Percentiles rank a stretch among this genome's conserved stretches.
phyloP scores from a whole-genome alignment of 75 land plant species.

The Adiantum capillusveneris region DNA sequence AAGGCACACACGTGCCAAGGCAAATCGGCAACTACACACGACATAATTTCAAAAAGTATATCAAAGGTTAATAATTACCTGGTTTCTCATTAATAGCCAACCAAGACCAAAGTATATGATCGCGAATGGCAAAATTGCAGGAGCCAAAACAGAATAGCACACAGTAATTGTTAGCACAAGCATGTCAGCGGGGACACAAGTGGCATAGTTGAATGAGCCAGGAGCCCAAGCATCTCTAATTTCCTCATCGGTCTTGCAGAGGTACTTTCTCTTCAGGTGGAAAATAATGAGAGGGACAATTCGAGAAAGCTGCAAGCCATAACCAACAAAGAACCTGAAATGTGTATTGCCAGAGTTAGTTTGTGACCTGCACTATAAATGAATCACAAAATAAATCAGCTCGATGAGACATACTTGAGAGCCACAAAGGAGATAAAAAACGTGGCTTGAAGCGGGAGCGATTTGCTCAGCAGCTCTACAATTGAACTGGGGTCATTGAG shows the following conservation, averaged over 20 bases:
- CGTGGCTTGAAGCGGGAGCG: conserved; percentile 60
- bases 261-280: conserved; percentile 65
- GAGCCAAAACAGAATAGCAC: conserved; percentile 81
- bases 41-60: no score
- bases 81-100: conserved; percentile 75
- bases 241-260: conserved; percentile 85
- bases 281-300: conserved; percentile 66
- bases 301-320: conserved; percentile 75
- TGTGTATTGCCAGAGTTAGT: background rate
- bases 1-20: no score
- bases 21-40: no score
- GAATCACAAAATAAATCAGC: background rate
- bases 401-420: conserved; percentile 42
- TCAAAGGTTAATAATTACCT: conserved; percentile 31
- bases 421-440: conserved; percentile 90
- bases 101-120: conserved; percentile 70
- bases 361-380: background rate
- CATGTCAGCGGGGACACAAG: conserved; percentile 78
- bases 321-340: conserved; percentile 84
- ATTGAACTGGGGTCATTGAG: conserved; percentile 31
- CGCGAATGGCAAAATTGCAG: conserved; percentile 71
- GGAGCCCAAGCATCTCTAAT: conserved; percentile 82
- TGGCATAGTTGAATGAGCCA: conserved; percentile 50
- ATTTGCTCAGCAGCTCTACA: conserved; percentile 39
- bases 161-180: conserved; percentile 68